Conservation (phyloP, 2,329 filamentous ascomycete genomes). For the Nigrospora oryzae region DNA sequence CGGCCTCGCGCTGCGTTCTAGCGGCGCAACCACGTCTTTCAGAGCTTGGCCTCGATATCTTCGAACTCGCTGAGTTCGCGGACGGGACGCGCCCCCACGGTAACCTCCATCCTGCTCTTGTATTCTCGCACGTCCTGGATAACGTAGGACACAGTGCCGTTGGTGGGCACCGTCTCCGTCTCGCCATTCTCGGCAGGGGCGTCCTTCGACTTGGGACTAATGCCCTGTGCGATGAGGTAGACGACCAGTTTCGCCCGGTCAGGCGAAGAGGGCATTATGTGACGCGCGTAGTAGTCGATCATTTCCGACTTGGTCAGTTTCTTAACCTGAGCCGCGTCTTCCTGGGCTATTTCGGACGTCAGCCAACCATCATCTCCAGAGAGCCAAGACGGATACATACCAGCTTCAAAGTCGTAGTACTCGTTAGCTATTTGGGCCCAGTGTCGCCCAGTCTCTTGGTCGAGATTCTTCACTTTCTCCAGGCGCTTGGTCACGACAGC, state of each 20-base stretch:
- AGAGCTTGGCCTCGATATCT: constrained; percentile 77
- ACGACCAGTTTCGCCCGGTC: constrained; percentile 76
- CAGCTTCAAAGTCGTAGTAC: constrained; percentile 81
- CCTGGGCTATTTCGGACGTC: constrained; percentile 86
- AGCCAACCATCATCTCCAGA: constrained; percentile 48
- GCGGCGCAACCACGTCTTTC: constrained; percentile 13
- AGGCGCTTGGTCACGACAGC: constrained; percentile 79
- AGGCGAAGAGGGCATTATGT: constrained; percentile 66
- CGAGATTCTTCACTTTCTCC: constrained; percentile 88
- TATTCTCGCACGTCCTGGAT: constrained; percentile 75
- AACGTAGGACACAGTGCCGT: constrained; percentile 45
- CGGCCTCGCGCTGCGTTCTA: too few relatives aligned
- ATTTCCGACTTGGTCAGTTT: constrained; percentile 72
- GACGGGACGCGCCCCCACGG: constrained; percentile 62
- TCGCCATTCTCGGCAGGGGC: constrained; percentile 26
- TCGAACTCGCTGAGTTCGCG: constrained; percentile 78
- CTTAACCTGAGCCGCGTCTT: constrained; percentile 69
- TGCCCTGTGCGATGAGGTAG: constrained; percentile 69
- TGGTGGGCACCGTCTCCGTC: constrained; percentile 25
- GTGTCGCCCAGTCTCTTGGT: constrained; percentile 72
- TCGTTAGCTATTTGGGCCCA: constrained; percentile 82
- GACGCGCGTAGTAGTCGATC: constrained; percentile 66
- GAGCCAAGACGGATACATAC: constrained; percentile 41
- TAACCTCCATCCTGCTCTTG: constrained; percentile 68
- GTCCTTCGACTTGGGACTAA: constrained; percentile 30